These are phyloP conservation scores for Penicillium sp. DNA, from an alignment of 2,329 filamentous ascomycete genomes.

Conservation along the genomic window DNA sequence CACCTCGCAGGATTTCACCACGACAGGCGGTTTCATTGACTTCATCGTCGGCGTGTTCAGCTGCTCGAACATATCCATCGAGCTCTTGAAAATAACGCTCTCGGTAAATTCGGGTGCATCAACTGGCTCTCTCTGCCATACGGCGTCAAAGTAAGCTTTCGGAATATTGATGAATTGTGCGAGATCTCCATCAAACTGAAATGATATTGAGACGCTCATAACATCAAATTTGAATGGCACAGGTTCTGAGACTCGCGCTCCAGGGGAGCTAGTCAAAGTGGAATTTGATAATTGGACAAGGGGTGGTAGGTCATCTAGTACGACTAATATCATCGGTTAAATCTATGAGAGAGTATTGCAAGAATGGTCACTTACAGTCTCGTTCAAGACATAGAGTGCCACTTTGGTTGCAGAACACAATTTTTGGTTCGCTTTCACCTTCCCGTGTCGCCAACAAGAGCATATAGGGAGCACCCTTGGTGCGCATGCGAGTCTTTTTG, in stretches of 20 bases:
- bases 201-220: conserved; percentile 26
- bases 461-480: conserved; percentile 34
- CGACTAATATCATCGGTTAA: conserved; percentile 13
- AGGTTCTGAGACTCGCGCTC: conserved; percentile 22
- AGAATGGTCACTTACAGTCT: conserved; percentile 22
- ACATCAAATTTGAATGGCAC: conserved; percentile 27
- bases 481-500: conserved; percentile 31
- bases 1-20: conserved; percentile 29
- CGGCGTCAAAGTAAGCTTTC: conserved; percentile 31
- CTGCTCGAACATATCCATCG: conserved; percentile 30
- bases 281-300: conserved; percentile 21
- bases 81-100: conserved; percentile 27
- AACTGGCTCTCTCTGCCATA: conserved; percentile 30
- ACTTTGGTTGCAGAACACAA: conserved; percentile 34
- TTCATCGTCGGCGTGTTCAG: conserved; percentile 31
- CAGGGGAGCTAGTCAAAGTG: conserved; percentile 14
- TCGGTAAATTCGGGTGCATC: conserved; percentile 30
- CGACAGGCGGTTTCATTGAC: conserved; percentile 24
- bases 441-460: conserved; percentile 29
- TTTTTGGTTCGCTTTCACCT: conserved; percentile 33
- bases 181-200: conserved; percentile 28
- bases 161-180: conserved; percentile 31
- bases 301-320: conserved; percentile 20
- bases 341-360: neutral
- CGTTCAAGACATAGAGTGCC: conserved; percentile 30